These are phyloP conservation scores for Fusarium incarnatum DNA, from an alignment of 2,329 filamentous ascomycete genomes.

Conservation along the genomic window DNA sequence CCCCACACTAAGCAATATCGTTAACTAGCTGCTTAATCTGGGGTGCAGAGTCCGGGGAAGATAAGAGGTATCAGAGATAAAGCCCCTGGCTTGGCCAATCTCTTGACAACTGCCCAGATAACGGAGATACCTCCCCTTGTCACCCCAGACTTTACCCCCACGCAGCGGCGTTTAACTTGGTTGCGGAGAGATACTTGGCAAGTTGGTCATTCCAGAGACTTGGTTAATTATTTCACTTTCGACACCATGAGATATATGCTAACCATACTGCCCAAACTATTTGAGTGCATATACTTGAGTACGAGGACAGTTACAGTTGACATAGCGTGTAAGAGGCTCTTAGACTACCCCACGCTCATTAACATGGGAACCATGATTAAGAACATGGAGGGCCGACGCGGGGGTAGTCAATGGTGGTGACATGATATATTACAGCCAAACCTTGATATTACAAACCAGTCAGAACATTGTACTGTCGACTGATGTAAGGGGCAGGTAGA, in stretches of 20 bases:
- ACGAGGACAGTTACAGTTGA: not conserved
- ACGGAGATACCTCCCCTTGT: slow-evolving; percentile 25
- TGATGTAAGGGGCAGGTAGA: slow-evolving; percentile 17
- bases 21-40: not conserved
- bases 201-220: not conserved
- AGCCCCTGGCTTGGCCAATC: slow-evolving; percentile 19
- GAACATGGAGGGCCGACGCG: slow-evolving; percentile 15
- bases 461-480: not conserved
- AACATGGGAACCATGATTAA: slow-evolving; percentile 22
- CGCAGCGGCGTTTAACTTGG: slow-evolving; percentile 22
- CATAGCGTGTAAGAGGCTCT: not conserved
- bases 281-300: not conserved
- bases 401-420: slow-evolving; percentile 16
- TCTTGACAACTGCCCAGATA: slow-evolving; percentile 26
- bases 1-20: not conserved
- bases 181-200: slow-evolving; percentile 1
- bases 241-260: not conserved
- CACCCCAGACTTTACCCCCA: slow-evolving; percentile 33
- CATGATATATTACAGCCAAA: slow-evolving; percentile 15
- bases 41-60: slow-evolving; percentile 2
- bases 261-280: not conserved
- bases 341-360: slow-evolving; percentile 17
- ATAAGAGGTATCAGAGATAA: slow-evolving; percentile 35
- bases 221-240: not conserved
- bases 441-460: slow-evolving; percentile 22